Conservation (phyloP, 495 filamentous ascomycete genomes). For the Xylaria telfairii region DNA sequence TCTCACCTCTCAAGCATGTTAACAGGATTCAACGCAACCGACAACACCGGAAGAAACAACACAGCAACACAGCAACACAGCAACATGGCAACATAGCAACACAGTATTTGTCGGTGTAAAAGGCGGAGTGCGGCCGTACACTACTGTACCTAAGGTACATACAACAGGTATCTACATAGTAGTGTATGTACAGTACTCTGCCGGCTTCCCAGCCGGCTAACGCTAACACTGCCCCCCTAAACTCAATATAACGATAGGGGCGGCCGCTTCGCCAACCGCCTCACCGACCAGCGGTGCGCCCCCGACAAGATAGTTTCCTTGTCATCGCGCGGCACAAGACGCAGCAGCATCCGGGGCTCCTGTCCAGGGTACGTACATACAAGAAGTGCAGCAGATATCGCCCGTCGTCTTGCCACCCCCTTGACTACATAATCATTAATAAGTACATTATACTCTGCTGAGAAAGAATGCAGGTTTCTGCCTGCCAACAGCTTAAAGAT, state of each 20-base stretch:
- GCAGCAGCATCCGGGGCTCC: no score
- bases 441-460: background rate
- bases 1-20: no score
- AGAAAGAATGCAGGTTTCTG: background rate
- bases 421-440: background rate
- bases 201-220: slow-evolving; percentile 18
- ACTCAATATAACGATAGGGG: slow-evolving; percentile 7
- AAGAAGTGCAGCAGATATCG: no score
- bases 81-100: no score
- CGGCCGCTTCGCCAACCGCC: background rate
- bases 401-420: slow-evolving; percentile 12
- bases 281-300: slow-evolving; percentile 11
- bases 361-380: no score
- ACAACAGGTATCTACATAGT: background rate
- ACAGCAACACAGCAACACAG: no score
- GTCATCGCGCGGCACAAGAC: background rate
- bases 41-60: background rate
- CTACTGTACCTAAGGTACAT: no score
- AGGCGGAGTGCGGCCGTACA: no score
- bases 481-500: background rate
- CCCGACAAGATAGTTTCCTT: background rate
- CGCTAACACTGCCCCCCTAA: slow-evolving; percentile 9
- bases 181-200: background rate
- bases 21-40: no score
- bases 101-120: background rate